Conservation (phyloP, 2,329 filamentous ascomycete genomes). For the Colletotrichum falcatum region DNA sequence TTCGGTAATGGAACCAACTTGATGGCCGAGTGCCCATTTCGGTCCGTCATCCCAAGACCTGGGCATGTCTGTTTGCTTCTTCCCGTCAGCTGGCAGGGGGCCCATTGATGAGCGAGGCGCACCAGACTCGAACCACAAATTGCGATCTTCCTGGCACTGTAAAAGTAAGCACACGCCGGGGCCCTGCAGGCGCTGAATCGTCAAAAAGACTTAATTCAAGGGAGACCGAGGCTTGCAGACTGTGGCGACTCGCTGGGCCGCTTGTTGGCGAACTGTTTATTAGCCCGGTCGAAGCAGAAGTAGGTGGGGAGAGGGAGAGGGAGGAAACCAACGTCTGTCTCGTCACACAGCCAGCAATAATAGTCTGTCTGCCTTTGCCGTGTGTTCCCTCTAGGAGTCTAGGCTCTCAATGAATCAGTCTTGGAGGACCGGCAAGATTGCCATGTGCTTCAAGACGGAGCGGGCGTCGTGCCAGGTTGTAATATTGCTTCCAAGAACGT, state of each 20-base stretch:
- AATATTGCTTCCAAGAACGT: constrained; percentile 41
- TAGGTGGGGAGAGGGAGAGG: too few relatives aligned
- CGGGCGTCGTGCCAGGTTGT: constrained; percentile 25
- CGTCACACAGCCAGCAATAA: constrained; percentile 6
- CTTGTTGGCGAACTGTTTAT: not conserved
- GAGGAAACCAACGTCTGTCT: constrained; percentile 6
- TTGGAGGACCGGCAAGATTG: constrained; percentile 30
- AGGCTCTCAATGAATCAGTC: constrained; percentile 10
- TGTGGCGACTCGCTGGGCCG: not conserved
- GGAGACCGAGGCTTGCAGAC: constrained; percentile 20
- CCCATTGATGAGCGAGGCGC: constrained; percentile 9
- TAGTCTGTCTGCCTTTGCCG: constrained; percentile 2
- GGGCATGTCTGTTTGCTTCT: constrained; percentile 27
- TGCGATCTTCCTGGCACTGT: constrained; percentile 14
- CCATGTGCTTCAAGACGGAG: constrained; percentile 37
- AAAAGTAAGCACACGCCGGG: constrained; percentile 17
- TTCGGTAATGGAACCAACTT: constrained; percentile 35
- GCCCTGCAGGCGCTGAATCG: constrained; percentile 4
- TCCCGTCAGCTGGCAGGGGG: constrained; percentile 12
- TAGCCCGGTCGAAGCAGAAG: not conserved
- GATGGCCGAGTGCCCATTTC: constrained; percentile 1
- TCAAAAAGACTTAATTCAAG: not conserved
- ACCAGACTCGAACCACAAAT: constrained; percentile 20
- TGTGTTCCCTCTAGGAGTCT: not conserved
- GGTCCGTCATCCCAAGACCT: constrained; percentile 12